Percentiles rank a stretch among this genome's conserved stretches.
Evolutionary conservation across 106 monocot species (phyloP).

Genomic region (Allium fistulosum): DNA sequence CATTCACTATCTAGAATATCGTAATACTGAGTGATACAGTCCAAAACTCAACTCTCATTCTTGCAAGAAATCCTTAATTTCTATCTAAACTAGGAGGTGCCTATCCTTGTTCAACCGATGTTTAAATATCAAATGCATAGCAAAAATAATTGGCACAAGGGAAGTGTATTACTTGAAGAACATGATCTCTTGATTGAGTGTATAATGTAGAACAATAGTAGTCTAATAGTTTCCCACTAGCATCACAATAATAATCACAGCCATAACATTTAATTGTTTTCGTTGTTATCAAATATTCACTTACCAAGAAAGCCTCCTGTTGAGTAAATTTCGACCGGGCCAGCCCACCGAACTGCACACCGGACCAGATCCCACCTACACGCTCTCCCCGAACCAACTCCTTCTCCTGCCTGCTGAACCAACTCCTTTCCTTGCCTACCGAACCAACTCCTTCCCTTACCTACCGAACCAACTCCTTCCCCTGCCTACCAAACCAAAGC

Average conservation of each 20-base stretch:
- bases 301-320: slow-evolving; percentile 75
- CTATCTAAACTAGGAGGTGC: slow-evolving; percentile 99
- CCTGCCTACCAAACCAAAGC: no score
- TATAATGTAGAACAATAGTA: background rate
- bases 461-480: no score
- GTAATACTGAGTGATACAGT: slow-evolving; percentile 93
- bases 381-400: no score
- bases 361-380: no score
- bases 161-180: slow-evolving; percentile 3
- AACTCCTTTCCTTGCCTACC: no score
- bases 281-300: slow-evolving; percentile 2
- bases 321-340: no score
- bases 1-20: slow-evolving; percentile 87
- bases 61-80: slow-evolving; percentile 66
- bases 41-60: slow-evolving; percentile 85
- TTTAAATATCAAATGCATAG: slow-evolving; percentile 59
- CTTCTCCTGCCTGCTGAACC: no score
- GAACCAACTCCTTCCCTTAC: no score
- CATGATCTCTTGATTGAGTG: background rate
- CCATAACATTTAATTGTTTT: background rate
- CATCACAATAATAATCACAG: no score
- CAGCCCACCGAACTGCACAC: no score
- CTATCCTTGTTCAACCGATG: slow-evolving; percentile 99
- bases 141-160: slow-evolving; percentile 13
- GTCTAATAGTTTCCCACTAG: no score